Evolutionary conservation across 78 protist species (phyloP), one percentile per base, ranked within the genome.

Genomic region (Pelomyxa schiedti): DNA sequence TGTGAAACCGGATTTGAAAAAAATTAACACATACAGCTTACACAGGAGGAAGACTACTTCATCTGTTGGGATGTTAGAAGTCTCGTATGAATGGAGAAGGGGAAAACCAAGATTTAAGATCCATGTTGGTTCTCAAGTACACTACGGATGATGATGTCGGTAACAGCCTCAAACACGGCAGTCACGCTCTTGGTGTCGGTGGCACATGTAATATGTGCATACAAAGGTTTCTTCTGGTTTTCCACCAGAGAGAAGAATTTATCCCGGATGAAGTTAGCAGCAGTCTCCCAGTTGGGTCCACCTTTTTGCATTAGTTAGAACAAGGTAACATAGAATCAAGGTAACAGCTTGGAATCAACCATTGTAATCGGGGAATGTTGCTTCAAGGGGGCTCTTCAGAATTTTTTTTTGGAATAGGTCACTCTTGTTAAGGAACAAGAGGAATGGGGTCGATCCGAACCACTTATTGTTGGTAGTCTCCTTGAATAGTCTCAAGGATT

Each of bases 391-490:
- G 0, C 73, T 81, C n/a, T 82, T 8, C 78, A 84, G 79, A 40
- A 90, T 63, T 73, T 90, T 87, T 68, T 90, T 90, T 37, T 52
- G 69, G 77, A 88, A 90, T 37, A 90, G 87, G 78, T 90, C 94
- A 32, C 36, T 77, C 84, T 90, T 90, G 84, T 90, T 90, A 28
- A 87, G 77, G 81, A 95, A 95, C 63, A 95, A 88, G 28, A 95
- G 92, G 82, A 95, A 90, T 32, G 90, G 70, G 1, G 98, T 92
- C 28, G 88, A 42, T 32, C 39, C 8, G 83, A 95, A 95, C 95
- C 95, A 95, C 53, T 76, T 79, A 26, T 76, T 65, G 72, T 95
- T 95, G 80, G 95, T 88, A 63, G 93, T 91, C 47, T 84, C 89
- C 58, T 87, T 91, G 74, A 92, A 92, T 26, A 95, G 88, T 68